Evolutionary conservation across 768 basidiomycete species (phyloP), one percentile per base, ranked within the genome.

Genomic region (Mycena venus): DNA sequence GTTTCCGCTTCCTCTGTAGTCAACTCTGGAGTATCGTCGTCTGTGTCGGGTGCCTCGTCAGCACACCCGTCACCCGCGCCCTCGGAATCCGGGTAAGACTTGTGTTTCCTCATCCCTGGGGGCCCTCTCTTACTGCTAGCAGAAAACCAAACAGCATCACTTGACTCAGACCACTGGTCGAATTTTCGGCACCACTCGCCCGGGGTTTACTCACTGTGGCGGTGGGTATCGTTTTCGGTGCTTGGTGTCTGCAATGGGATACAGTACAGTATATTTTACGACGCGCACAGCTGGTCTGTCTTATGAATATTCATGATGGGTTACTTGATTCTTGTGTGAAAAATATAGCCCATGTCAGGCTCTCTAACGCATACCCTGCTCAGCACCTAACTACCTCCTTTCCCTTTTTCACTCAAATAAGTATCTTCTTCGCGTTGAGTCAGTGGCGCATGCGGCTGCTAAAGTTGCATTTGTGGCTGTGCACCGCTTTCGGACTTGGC

Each of bases 131-230:
- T n/a, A n/a, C n/a, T n/a, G n/a, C n/a, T n/a, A n/a, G n/a, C 25
- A 60, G 64, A 47, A 47, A 66, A 58, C 56, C 63, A 4, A 66
- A 61, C 64, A 29, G 44, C 34, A 36, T 51, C n/a, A 71, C 40
- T 51, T n/a, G 40, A 14, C 63, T 66, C 53, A 36, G 27, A 60
- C 63, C 70, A n/a, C n/a, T n/a, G 31, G 31, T 59, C 29, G 38
- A 42, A 42, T 5, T 55, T n/a, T 62, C 68, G 17, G 53, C 55
- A 59, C 62, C 63, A 34, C 42, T 72, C 44, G 70, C 70, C 42
- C 62, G 70, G 63, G 27, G 62, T 65, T 72, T 72, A 66, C 31
- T 72, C 55, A 66, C 70, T 27, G 70, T 72, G 63, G 63, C 58
- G 2, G 42, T 66, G 56, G 62, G 70, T 27, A 51, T 72, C 2